A percentile compares a stretch with the other conserved stretches of the same genome.
These are phyloP conservation scores for Tylopilus sp. DNA, from an alignment of 768 basidiomycete species.

Conservation along the genomic window DNA sequence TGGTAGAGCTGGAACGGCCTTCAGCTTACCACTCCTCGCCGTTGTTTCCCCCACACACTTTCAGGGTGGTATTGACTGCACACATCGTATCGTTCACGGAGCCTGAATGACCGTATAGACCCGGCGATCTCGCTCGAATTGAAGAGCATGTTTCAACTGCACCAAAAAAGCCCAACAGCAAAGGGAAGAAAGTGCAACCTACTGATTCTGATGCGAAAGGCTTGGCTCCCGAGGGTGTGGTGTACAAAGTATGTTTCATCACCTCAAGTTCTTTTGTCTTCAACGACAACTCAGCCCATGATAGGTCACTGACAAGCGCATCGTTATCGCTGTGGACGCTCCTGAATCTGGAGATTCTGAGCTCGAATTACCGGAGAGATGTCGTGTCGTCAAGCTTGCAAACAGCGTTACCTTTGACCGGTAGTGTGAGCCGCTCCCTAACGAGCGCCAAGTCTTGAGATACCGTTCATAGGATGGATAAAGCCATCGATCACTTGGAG, in stretches of 20 bases:
- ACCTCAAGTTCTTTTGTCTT: not conserved
- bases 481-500: conserved; percentile 68
- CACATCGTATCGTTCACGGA: not conserved
- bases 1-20: conserved; percentile 85
- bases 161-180: conserved; percentile 42
- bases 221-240: conserved; percentile 65
- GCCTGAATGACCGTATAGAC: conserved; percentile 39
- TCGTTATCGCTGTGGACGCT: conserved; percentile 75
- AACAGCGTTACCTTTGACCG: conserved; percentile 92
- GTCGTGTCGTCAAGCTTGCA: conserved; percentile 82
- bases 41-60: conserved; percentile 80
- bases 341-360: conserved; percentile 59
- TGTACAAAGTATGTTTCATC: conserved; percentile 64
- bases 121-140: conserved; percentile 86
- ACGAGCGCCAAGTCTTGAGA: not conserved
- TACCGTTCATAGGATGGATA: conserved; percentile 69
- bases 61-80: conserved; percentile 48
- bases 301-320: conserved; percentile 76
- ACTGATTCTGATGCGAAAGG: conserved; percentile 38
- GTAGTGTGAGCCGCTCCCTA: conserved; percentile 29
- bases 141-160: conserved; percentile 60
- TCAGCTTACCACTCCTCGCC: conserved; percentile 70
- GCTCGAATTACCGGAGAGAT: conserved; percentile 79
- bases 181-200: conserved; percentile 38
- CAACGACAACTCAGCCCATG: not conserved